A percentile compares a stretch with the other conserved stretches of the same genome.
These are phyloP conservation scores for Nidularia pulvinata DNA, from an alignment of 768 basidiomycete genomes.

Conservation along the genomic window DNA sequence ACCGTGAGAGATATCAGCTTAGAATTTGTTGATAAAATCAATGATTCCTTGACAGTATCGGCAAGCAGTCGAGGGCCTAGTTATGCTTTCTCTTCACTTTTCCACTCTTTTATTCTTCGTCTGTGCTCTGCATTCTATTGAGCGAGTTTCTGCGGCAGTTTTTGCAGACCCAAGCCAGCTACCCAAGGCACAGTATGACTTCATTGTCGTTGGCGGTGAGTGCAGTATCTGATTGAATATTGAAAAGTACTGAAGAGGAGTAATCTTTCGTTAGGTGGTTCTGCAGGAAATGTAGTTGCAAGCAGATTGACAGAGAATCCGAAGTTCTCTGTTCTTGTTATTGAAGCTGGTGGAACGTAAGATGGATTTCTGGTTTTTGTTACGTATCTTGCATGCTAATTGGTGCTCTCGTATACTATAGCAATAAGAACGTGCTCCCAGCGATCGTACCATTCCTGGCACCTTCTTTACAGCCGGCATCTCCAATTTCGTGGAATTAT, in stretches of 20 bases:
- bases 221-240: background rate
- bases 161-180: background rate
- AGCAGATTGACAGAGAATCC: background rate
- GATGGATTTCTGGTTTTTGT: no score
- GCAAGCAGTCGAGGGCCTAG: no score
- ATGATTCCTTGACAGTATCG: no score
- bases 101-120: no score
- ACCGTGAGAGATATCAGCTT: no score
- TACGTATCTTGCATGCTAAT: no score
- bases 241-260: background rate
- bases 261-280: background rate
- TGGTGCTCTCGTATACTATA: background rate
- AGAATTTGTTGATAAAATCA: no score
- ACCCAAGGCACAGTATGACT: background rate
- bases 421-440: background rate
- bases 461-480: background rate
- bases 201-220: background rate
- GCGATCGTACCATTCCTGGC: background rate
- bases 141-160: background rate
- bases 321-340: background rate
- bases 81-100: no score
- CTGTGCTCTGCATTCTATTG: no score
- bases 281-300: background rate
- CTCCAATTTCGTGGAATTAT: background rate
- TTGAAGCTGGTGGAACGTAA: background rate